Conservation (phyloP, 768 basidiomycete species). For the Boletus rubroflammeus region DNA sequence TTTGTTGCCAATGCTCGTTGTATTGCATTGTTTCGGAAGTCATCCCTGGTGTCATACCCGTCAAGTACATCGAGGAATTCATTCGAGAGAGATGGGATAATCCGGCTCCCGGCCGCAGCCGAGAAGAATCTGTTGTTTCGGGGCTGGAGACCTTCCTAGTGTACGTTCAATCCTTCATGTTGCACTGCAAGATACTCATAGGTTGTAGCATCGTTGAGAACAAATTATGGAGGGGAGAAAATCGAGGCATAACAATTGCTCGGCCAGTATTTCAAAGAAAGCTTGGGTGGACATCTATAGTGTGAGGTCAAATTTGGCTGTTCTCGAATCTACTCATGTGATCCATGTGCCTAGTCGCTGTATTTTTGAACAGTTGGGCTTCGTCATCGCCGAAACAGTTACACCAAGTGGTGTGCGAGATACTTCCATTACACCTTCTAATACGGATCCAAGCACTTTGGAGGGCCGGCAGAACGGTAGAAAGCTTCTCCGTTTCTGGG, state of each 20-base stretch:
- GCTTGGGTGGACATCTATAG: conserved; percentile 59
- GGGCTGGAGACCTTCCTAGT: conserved; percentile 64
- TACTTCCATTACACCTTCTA: conserved; percentile 50
- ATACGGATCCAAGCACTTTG: conserved; percentile 43
- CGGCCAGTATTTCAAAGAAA: conserved; percentile 57
- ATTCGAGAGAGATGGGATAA: conserved; percentile 55
- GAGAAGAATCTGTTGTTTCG: conserved; percentile 50
- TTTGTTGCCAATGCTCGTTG: conserved; percentile 82
- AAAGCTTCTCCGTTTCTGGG: conserved; percentile 75
- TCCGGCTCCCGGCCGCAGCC: conserved; percentile 53
- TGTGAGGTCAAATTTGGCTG: conserved; percentile 42
- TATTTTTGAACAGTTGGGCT: conserved; percentile 43
- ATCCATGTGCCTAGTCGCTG: conserved; percentile 28
- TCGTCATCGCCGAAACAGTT: conserved; percentile 25
- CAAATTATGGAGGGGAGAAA: conserved; percentile 69
- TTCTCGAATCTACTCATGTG: conserved; percentile 10
- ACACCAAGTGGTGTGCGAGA: conserved; percentile 34
- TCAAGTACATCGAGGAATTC: conserved; percentile 59
- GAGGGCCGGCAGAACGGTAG: conserved; percentile 51
- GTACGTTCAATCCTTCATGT: conserved; percentile 40
- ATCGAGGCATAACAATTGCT: conserved; percentile 50
- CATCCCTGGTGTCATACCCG: conserved; percentile 71
- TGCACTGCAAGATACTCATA: not conserved
- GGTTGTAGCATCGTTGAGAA: conserved; percentile 65
- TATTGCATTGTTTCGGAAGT: conserved; percentile 67